phyloP scores from a whole-genome alignment of 208 protist genomes.

The Vickermania spadyakhi region DNA sequence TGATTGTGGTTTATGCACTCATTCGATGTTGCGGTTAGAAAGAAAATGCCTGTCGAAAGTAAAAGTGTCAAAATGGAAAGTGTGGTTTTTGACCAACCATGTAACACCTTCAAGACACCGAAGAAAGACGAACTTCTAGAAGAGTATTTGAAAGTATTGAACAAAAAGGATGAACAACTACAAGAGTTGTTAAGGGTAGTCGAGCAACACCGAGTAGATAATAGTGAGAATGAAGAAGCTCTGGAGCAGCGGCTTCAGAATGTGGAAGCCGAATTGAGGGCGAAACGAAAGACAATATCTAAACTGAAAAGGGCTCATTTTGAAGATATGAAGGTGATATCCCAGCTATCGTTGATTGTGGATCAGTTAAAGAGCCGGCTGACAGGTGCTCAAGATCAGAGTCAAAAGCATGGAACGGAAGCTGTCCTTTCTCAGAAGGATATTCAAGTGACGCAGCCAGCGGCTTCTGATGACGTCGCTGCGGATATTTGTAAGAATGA shows the following conservation, averaged over 20 bases:
- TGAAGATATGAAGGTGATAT: neutral
- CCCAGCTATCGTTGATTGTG: neutral
- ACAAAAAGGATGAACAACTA: slow-evolving; percentile 59
- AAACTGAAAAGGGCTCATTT: neutral
- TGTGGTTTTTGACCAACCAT: no score
- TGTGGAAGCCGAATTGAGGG: neutral
- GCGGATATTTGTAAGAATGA: no score
- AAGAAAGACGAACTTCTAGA: slow-evolving; percentile 75
- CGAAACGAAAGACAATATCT: neutral
- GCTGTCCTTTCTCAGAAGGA: no score
- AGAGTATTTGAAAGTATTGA: slow-evolving; percentile 83
- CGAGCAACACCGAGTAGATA: slow-evolving; percentile 7
- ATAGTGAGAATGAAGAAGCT: neutral
- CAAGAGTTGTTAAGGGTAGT: slow-evolving; percentile 6
- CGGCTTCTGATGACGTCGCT: no score
- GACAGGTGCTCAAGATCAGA: neutral
- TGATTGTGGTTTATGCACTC: no score
- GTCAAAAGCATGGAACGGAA: no score
- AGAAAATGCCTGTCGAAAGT: no score
- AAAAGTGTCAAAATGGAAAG: no score
- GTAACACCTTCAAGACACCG: no score
- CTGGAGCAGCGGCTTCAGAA: neutral
- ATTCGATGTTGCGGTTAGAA: no score
- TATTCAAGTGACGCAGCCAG: no score
- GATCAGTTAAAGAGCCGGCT: slow-evolving; percentile 2